A percentile compares a stretch with the other conserved stretches of the same genome.
Conservation (phyloP, 2,329 filamentous ascomycete species). For the Fusarium lateritium region DNA sequence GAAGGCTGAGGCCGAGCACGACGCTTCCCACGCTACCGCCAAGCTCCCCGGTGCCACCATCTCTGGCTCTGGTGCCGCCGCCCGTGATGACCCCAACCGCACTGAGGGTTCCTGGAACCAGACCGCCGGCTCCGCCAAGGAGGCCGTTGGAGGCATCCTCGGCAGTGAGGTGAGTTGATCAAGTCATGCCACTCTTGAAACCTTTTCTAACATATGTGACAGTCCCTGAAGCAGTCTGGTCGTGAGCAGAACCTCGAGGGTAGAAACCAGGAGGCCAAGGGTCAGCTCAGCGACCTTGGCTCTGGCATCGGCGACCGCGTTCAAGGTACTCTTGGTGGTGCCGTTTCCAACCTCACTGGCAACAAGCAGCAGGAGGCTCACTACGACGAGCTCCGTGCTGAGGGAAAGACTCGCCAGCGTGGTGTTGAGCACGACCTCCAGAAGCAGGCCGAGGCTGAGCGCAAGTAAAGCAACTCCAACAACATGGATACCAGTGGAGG, state of each 20-base stretch:
- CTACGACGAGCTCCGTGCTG: conserved; percentile 79
- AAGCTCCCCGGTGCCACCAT: conserved; percentile 82
- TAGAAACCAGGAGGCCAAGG: conserved; percentile 85
- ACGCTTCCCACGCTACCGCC: conserved; percentile 80
- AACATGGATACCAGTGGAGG: conserved; percentile 8
- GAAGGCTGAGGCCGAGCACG: conserved; percentile 76
- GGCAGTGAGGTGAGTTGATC: conserved; percentile 74
- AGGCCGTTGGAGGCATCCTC: conserved; percentile 80
- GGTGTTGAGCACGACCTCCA: conserved; percentile 86
- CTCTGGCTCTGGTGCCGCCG: conserved; percentile 77
- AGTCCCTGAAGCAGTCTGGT: conserved; percentile 80
- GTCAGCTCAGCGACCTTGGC: conserved; percentile 80
- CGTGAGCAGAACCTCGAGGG: conserved; percentile 84
- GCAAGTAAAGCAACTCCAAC: conserved; percentile 19
- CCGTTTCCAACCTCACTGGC: conserved; percentile 80
- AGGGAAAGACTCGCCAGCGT: conserved; percentile 87
- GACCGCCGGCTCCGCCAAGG: conserved; percentile 88
- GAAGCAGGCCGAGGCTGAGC: conserved; percentile 74
- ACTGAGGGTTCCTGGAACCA: conserved; percentile 85
- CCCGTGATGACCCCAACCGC: conserved; percentile 81
- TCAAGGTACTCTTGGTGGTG: conserved; percentile 78
- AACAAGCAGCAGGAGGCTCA: conserved; percentile 75
- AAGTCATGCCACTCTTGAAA: not conserved
- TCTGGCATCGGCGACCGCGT: conserved; percentile 78
- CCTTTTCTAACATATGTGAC: conserved; percentile 19